These are phyloP conservation scores for Lipomyces anomalus DNA, from an alignment of 805 yeast species.

Conservation along the genomic window DNA sequence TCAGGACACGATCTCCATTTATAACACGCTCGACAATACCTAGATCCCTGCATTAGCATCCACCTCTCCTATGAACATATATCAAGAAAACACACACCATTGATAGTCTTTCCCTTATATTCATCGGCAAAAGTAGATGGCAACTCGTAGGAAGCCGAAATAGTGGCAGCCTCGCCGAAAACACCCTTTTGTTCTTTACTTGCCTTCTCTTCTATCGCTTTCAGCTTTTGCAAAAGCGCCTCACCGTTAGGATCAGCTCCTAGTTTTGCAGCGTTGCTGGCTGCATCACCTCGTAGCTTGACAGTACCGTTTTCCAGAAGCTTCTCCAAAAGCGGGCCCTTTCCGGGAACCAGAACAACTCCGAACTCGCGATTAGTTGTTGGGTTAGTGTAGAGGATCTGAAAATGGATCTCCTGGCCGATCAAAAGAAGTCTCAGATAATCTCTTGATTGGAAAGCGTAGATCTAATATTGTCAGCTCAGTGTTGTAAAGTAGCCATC, in stretches of 20 bases:
- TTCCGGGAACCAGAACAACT: conserved; percentile 59
- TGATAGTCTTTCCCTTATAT: conserved; percentile 41
- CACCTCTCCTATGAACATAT: too few species aligned
- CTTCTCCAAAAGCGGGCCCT: conserved; percentile 53
- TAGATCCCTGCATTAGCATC: too few species aligned
- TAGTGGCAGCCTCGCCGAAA: too few species aligned
- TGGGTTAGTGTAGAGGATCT: conserved; percentile 49
- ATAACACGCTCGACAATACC: conserved; percentile 72
- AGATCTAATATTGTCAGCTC: conserved; percentile 35
- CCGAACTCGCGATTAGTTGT: conserved; percentile 56
- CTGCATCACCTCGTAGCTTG: conserved; percentile 52
- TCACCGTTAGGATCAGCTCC: too few species aligned
- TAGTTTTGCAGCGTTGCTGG: conserved; percentile 12
- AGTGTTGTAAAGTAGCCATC: neutral
- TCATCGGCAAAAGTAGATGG: conserved; percentile 34
- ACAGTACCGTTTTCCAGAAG: conserved; percentile 55
- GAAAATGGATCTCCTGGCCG: conserved; percentile 58
- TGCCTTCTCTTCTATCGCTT: conserved; percentile 36
- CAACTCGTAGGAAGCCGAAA: conserved; percentile 27
- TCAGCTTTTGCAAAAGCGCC: conserved; percentile 14
- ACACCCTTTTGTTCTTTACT: too few species aligned
- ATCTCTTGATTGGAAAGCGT: conserved; percentile 57
- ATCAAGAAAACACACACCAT: too few species aligned
- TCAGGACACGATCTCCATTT: conserved; percentile 70
- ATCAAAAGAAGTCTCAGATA: conserved; percentile 53